Percentiles rank a stretch among this genome's conserved stretches.
Evolutionary conservation across 305 asterid species (phyloP).

Genomic region (Solanum hybrid): DNA sequence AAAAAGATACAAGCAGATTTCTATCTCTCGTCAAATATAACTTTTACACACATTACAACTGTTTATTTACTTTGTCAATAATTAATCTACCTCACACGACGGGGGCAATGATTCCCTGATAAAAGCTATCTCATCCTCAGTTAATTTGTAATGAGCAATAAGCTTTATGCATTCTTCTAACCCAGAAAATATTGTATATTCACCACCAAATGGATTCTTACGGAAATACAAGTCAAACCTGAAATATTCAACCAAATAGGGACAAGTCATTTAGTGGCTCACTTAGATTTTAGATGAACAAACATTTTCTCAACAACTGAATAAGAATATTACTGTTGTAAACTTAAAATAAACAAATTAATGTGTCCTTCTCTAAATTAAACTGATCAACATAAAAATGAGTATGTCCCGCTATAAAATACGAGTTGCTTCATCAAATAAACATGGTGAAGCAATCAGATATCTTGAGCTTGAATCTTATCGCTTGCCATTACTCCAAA

Average conservation of each 20-base stretch:
- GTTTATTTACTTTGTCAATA: neutral
- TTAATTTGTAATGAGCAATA: conserved; percentile 53
- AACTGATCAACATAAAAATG: neutral
- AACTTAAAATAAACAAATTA: neutral
- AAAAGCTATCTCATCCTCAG: conserved; percentile 66
- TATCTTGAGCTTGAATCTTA: neutral
- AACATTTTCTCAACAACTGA: neutral
- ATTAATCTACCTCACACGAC: conserved; percentile 55
- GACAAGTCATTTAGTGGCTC: neutral
- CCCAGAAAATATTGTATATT: conserved; percentile 64
- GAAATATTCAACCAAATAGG: conserved; percentile 13
- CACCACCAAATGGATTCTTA: conserved; percentile 61
- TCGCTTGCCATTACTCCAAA: neutral
- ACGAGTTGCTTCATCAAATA: neutral
- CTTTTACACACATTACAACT: neutral
- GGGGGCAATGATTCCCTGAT: conserved; percentile 37
- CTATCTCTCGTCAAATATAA: neutral
- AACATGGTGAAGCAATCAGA: neutral
- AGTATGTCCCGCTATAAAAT: neutral
- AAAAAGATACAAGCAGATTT: neutral
- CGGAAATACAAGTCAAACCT: conserved; percentile 69
- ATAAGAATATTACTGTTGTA: neutral
- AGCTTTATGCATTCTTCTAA: conserved; percentile 61
- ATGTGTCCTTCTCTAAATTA: neutral
- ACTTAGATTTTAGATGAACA: neutral